phyloP scores from a whole-genome alignment of 1,139 yeast species.

The Suhomyces bokatorum region DNA sequence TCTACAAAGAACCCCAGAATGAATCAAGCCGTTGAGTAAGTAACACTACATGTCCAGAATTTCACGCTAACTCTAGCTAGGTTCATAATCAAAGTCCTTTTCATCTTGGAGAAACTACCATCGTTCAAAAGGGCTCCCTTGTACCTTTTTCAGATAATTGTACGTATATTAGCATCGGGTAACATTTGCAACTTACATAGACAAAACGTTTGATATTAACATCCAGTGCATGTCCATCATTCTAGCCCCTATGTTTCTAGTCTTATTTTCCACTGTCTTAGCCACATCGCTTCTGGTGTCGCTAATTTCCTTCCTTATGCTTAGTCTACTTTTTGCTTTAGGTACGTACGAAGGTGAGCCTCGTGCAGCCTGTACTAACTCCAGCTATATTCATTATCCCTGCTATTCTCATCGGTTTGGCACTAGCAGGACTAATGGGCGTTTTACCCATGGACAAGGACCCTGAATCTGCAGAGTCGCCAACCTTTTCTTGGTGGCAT shows the following conservation, averaged over 20 bases:
- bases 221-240: neutral
- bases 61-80: neutral
- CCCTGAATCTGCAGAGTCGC: neutral
- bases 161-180: neutral
- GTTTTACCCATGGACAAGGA: neutral
- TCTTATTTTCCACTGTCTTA: neutral
- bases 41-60: neutral
- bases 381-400: neutral
- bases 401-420: neutral
- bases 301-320: neutral
- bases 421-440: neutral
- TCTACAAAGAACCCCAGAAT: neutral
- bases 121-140: neutral
- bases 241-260: neutral
- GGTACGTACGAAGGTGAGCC: constrained; percentile 1
- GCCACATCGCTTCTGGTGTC: constrained; percentile 1
- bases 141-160: neutral
- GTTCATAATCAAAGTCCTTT: neutral
- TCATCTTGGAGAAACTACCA: neutral
- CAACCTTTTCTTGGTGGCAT: neutral
- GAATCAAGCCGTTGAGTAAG: neutral
- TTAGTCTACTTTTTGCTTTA: neutral
- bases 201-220: no score
- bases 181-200: no score
- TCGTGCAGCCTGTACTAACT: constrained; percentile 1